Base-by-base conservation (phyloP, 1,284 basidiomycete species). In the Leccinum pachyderme region DNA sequence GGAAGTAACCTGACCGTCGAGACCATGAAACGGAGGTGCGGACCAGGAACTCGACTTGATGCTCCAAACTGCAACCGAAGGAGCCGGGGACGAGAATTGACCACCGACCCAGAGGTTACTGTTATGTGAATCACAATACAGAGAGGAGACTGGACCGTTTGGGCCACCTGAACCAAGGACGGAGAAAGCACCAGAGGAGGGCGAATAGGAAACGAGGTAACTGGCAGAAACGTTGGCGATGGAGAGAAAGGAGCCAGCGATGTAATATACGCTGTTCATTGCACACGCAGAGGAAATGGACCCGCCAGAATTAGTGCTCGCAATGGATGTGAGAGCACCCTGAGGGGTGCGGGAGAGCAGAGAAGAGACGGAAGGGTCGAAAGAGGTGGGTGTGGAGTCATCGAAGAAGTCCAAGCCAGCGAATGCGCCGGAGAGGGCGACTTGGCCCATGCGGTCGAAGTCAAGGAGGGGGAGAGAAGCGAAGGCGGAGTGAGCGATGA, bases 361-460 rank as follows among this genome's bases (percentile, higher is more conserved):
- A 47, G 88, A 84, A 25, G 89, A 82, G 44, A 82, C 79, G 15
- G 85, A 76, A 44, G 86, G 75, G 72, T 92, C 85, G 70, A 89
- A 85, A 31, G 82, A 70, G 60, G 80, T 64, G 56, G 81, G 72
- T 33, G 73, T 67, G 15, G 79, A 72, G 66, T 84, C 82, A 65
- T 82, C 77, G 75, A 89, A 86, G 52, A 94, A 73, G 68, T 89
- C 87, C 56, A 98, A 77, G 46, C 93, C 93, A 28, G 88, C 81
- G 70, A 97, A 98, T 18, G 89, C 80, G 53, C 95, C 95, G 35
- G 87, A 84, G 45, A 97, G 78, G 53, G 86, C 93, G 55, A 97
- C 93, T 54, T 79, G 85, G 60, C 94, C 94, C 90, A 96, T 95
- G 58, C 89, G 87, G 66, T 88, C 79, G 72, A 92, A 96, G 75